phyloP scores from a whole-genome alignment of 345 rosid genomes.

The Arabis hirsuta region DNA sequence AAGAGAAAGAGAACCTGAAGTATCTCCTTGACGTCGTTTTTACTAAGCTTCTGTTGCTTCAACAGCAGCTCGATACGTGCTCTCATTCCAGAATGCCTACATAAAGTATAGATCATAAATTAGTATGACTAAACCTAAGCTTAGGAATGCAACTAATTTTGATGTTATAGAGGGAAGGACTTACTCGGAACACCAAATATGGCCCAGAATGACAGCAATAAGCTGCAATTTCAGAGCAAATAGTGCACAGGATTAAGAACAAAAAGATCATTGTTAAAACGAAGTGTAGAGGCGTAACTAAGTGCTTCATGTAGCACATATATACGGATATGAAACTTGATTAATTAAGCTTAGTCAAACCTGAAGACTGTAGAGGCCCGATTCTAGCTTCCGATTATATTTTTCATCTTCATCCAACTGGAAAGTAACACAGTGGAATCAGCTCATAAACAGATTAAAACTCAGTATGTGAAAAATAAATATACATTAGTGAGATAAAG shows the following conservation, averaged over 20 bases:
- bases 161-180: slow-evolving; percentile 34
- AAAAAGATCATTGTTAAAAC: background rate
- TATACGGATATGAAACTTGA: slow-evolving; percentile 3
- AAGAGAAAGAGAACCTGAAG: slow-evolving; percentile 65
- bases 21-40: slow-evolving; percentile 68
- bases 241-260: background rate
- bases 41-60: slow-evolving; percentile 89
- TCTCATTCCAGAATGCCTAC: slow-evolving; percentile 76
- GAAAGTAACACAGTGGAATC: slow-evolving; percentile 23
- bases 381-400: slow-evolving; percentile 80
- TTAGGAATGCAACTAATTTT: background rate
- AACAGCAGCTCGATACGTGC: slow-evolving; percentile 85
- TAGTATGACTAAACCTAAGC: slow-evolving; percentile 5
- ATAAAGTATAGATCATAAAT: slow-evolving; percentile 18
- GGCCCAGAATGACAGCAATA: slow-evolving; percentile 83
- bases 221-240: slow-evolving; percentile 60
- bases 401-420: slow-evolving; percentile 95
- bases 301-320: slow-evolving; percentile 18
- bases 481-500: background rate
- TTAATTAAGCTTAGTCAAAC: slow-evolving; percentile 47
- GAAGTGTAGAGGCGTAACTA: background rate
- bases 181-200: slow-evolving; percentile 98
- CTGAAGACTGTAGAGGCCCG: slow-evolving; percentile 97
- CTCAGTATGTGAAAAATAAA: background rate
- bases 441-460: slow-evolving; percentile 16